A percentile compares a stretch with the other conserved stretches of the same genome.
phyloP scores from a whole-genome alignment of 257 asterid species.

The Avicennia marina region DNA sequence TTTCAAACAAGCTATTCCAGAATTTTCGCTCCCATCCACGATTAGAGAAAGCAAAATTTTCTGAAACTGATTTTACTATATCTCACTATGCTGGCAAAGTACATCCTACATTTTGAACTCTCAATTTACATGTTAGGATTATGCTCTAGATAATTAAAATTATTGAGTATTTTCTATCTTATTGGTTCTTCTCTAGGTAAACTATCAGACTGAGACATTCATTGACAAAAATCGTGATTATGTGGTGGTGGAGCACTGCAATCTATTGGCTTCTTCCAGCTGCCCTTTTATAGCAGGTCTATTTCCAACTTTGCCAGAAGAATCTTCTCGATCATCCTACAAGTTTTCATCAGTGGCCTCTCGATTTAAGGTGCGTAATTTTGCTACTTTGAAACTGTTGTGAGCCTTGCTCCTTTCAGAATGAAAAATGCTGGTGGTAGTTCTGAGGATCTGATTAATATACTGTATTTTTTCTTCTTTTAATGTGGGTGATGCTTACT shows the following conservation, averaged over 20 bases:
- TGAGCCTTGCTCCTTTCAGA: neutral
- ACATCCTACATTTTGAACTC: conserved; percentile 22
- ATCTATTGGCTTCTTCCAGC: conserved; percentile 76
- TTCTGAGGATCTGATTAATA: neutral
- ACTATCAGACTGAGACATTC: conserved; percentile 83
- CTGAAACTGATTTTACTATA: conserved; percentile 86
- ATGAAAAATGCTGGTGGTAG: neutral
- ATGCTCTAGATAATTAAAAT: neutral
- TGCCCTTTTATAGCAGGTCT: conserved; percentile 76
- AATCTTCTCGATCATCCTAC: conserved; percentile 90
- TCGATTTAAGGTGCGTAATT: conserved; percentile 76
- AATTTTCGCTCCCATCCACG: conserved; percentile 75
- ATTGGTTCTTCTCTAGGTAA: conserved; percentile 56
- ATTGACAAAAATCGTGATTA: conserved; percentile 96
- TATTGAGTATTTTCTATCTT: conserved; percentile 19
- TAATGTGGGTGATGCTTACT: neutral
- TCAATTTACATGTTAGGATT: conserved; percentile 7
- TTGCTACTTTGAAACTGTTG: conserved; percentile 15
- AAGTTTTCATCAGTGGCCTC: conserved; percentile 97
- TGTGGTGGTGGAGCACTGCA: conserved; percentile 96
- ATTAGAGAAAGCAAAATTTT: conserved; percentile 81
- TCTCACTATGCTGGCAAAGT: conserved; percentile 99
- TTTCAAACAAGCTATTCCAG: conserved; percentile 86
- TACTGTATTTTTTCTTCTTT: neutral
- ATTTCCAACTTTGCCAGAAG: conserved; percentile 86